These are phyloP conservation scores for Eucalyptus marginata DNA, from an alignment of 345 rosid genomes.

Conservation along the genomic window DNA sequence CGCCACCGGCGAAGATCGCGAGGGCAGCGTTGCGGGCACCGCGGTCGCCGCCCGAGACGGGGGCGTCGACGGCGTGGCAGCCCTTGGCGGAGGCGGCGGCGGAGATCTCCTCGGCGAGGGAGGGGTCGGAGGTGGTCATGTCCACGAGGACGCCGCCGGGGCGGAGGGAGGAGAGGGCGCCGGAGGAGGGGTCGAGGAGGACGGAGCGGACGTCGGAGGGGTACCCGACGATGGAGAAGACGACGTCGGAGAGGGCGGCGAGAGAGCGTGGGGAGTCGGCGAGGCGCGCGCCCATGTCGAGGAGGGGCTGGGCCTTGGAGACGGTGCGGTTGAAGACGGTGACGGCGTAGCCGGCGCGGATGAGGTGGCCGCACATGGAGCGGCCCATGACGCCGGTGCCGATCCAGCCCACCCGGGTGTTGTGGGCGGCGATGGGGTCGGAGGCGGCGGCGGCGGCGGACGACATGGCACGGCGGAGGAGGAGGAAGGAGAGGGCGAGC, in stretches of 20 bases:
- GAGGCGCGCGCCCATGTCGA: conserved; percentile 63
- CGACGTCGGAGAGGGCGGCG: conserved; percentile 71
- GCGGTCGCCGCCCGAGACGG: conserved; percentile 87
- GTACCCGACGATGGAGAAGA: conserved; percentile 88
- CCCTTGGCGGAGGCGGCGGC: conserved; percentile 33
- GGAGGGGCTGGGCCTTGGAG: conserved; percentile 69
- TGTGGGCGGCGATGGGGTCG: conserved; percentile 30
- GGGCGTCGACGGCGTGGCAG: conserved; percentile 74
- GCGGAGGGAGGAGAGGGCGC: conserved; percentile 67
- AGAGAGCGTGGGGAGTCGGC: conserved; percentile 53
- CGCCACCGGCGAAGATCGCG: conserved; percentile 82
- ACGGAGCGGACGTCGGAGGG: conserved; percentile 88
- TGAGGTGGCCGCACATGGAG: conserved; percentile 70
- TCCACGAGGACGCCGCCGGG: conserved; percentile 75
- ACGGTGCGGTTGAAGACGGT: conserved; percentile 81
- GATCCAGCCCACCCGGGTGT: conserved; percentile 83
- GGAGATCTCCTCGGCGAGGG: conserved; percentile 66
- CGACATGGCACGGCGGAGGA: conserved; percentile 54
- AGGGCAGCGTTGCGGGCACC: conserved; percentile 72
- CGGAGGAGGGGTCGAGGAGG: conserved; percentile 54
- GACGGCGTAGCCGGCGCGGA: conserved; percentile 68
- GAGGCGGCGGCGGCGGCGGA: conserved; percentile 11
- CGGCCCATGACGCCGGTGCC: conserved; percentile 92
- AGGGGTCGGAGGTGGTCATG: conserved; percentile 96
- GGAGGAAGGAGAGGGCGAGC: not conserved